Percentiles rank a stretch among this genome's conserved stretches.
These are phyloP conservation scores for Lachancea sp. DNA, from an alignment of 805 yeast species.

Conservation along the genomic window DNA sequence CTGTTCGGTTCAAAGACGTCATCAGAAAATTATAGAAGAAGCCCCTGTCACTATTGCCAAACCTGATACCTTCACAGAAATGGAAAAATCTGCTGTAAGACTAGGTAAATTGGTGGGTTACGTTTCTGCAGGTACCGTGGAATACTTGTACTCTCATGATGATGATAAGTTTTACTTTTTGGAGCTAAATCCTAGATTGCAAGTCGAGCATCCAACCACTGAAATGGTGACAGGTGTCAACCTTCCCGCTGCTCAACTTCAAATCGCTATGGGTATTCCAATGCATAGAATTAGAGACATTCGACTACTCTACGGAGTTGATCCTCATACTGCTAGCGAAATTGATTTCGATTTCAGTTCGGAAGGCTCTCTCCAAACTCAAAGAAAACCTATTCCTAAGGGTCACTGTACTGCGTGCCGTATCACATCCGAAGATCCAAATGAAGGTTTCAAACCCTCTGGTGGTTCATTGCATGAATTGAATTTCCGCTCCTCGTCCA, in stretches of 20 bases:
- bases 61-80: constrained; percentile 72
- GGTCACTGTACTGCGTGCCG: constrained; percentile 99
- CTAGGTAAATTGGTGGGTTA: constrained; percentile 95
- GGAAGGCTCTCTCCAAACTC: constrained; percentile 64
- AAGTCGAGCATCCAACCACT: constrained; percentile 99
- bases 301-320: constrained; percentile 88
- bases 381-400: constrained; percentile 90
- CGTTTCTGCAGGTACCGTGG: constrained; percentile 99
- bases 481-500: constrained; percentile 93
- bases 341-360: constrained; percentile 85
- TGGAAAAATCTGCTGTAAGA: constrained; percentile 98
- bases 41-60: constrained; percentile 97
- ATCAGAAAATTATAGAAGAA: constrained; percentile 97
- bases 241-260: constrained; percentile 96
- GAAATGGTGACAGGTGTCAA: constrained; percentile 99
- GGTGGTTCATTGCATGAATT: constrained; percentile 95
- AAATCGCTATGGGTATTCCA: constrained; percentile 99
- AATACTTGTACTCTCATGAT: constrained; percentile 87
- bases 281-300: constrained; percentile 92
- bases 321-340: constrained; percentile 84
- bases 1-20: constrained; percentile 99
- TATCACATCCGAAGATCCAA: constrained; percentile 98
- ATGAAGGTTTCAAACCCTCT: constrained; percentile 98
- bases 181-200: constrained; percentile 96
- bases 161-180: constrained; percentile 94